Base-by-base conservation (phyloP, 495 filamentous ascomycete genomes). In the Lentithecium fluviatile region DNA sequence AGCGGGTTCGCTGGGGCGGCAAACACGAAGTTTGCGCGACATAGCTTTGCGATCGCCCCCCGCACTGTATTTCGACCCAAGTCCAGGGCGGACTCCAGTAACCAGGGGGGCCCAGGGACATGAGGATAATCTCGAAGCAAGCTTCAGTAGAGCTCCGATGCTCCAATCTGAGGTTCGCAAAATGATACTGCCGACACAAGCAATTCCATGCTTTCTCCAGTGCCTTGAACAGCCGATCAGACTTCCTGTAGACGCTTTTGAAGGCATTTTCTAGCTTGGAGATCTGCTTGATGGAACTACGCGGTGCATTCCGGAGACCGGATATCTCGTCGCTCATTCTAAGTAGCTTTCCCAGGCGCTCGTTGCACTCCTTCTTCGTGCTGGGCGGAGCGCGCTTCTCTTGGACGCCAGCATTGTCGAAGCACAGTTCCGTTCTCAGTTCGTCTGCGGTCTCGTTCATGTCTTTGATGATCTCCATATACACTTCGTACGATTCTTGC, bases 301-400 rank as follows among this genome's bases (percentile, higher is more conserved):
- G 15, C 7, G 34, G 58, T n/a, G 21, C 37, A 5, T 55, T 24
- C 26, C 45, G 37, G 6, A 65, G 57, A 1, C 25, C 45, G 19
- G 72, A 68, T 10, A 77, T 55, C n/a, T 71, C 68, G 25, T 74
- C 62, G 40, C 70, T 73, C 2, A 54, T 62, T 1, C 55, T 56
- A 1, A 71, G 66, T 12, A 78, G 64, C n/a, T 63, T 66, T 56
- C 73, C 73, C 25, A 78, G 63, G 13, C 64, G 70, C 0, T 61
- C 64, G 20, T 76, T 71, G 45, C 65, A 69, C 13, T 74, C 69
- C 21, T 64, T 62, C 46, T 15, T 13, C 23, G 49, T 36, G 17
- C 56, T 56, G 11, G 56, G 25, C 25, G 58, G 19, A 21, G 47
- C 53, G 0, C 66, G 47, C 10, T 60, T 45, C 10, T 55, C 25